Percentiles rank a stretch among this genome's conserved stretches.
phyloP scores from a whole-genome alignment of 2,329 filamentous ascomycete genomes.

The Kalmusia sp. region DNA sequence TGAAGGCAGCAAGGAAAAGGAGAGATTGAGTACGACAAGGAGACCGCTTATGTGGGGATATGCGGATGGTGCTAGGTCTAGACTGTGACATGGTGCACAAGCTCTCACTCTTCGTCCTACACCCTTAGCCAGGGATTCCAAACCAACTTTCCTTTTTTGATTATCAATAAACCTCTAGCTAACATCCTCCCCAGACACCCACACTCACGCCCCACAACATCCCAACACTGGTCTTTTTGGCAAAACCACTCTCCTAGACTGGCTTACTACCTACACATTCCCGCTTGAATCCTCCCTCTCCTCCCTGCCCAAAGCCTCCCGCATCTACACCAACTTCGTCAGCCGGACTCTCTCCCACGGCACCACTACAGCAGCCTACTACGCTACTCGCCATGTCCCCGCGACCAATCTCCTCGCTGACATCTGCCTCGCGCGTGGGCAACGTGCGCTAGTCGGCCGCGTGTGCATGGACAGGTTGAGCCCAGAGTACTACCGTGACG shows the following conservation, averaged over 20 bases:
- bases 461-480: slow-evolving; percentile 90
- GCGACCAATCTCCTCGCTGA: slow-evolving; percentile 91
- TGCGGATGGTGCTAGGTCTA: no score
- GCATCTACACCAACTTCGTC: slow-evolving; percentile 80
- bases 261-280: slow-evolving; percentile 94
- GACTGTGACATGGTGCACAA: no score
- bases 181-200: slow-evolving; percentile 67
- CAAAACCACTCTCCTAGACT: slow-evolving; percentile 89
- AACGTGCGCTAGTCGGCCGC: slow-evolving; percentile 88
- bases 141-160: no score
- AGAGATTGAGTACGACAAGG: no score
- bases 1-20: no score
- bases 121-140: no score
- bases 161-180: no score
- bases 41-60: no score
- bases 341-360: slow-evolving; percentile 83
- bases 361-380: slow-evolving; percentile 95
- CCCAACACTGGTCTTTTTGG: slow-evolving; percentile 95
- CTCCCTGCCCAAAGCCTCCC: slow-evolving; percentile 66
- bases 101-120: no score
- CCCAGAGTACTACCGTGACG: slow-evolving; percentile 82
- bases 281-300: slow-evolving; percentile 83
- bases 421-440: slow-evolving; percentile 79
- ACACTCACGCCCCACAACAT: slow-evolving; percentile 94
- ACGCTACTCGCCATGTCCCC: slow-evolving; percentile 83